Evolutionary conservation across 2,329 filamentous ascomycete genomes (phyloP), one percentile per base, ranked within the genome.

Genomic region (Chaetomium sp.): DNA sequence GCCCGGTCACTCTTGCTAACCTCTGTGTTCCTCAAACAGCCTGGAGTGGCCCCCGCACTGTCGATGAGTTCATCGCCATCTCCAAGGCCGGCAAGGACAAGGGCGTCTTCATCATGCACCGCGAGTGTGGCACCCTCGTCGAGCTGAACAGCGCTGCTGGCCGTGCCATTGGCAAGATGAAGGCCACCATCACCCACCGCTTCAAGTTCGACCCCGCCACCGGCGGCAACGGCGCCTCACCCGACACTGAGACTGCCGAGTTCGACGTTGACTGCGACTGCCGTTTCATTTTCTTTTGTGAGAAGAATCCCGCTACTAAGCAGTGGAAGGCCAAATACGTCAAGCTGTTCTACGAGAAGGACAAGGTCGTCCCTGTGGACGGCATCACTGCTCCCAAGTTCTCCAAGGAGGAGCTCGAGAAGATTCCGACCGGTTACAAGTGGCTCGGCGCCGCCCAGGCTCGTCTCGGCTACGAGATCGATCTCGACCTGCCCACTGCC

Each of bases 61-160:
- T 76, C 56, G 74, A 76, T 58, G 71, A 72, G 56, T 79, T 80
- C 65, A 79, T 80, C 61, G 59, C 67, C 19, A 72, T 75, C 49
- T 81, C 78, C 10, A 74, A 79, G 59, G 66, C 69, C 7, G 78
- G 78, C 55, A 79, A 79, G 66, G 68, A 73, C 32, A 69, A 70
- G 8, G 78, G 78, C 14, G 77, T 74, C 50, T 80, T 79, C 68
- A 81, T 81, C 67, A 78, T 79, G 76, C 79, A 82, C 65, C 77
- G 78, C 56, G 75, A 78, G 61, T 77, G 74, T 65, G 76, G 76
- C 42, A 78, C 74, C 0, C 63, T 73, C 8, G 73, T 76, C 43
- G 75, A 78, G 59, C 68, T 77, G 41, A 72, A 70, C 63, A 65
- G 65, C 7, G 56, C 61, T 11, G 68, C 61, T n/a, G 60, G 61